Evolutionary conservation across 495 filamentous ascomycete genomes (phyloP).

Genomic region (Glonium stellatum): DNA sequence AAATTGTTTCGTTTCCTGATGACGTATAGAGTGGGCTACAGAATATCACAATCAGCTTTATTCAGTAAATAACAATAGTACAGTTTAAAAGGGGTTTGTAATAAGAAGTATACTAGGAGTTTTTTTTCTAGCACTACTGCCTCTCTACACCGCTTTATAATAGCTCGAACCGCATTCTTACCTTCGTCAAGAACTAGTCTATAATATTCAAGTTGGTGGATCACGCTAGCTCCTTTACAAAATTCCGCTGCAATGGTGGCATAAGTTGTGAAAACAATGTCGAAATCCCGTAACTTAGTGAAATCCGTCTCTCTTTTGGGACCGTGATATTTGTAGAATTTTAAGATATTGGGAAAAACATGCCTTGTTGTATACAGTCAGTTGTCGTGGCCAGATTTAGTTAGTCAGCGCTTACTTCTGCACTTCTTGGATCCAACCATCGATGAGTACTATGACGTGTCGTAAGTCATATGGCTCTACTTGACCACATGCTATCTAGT

Average conservation of each 20-base stretch:
- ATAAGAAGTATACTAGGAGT: too few relatives aligned
- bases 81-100: too few relatives aligned
- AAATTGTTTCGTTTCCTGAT: constrained; percentile 22
- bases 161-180: too few relatives aligned
- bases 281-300: constrained; percentile 24
- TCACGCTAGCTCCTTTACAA: constrained; percentile 10
- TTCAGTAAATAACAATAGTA: too few relatives aligned
- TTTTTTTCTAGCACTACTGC: too few relatives aligned
- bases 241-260: constrained; percentile 35
- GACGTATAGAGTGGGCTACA: constrained; percentile 18
- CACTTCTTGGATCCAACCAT: constrained; percentile 34
- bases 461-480: too few relatives aligned
- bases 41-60: too few relatives aligned
- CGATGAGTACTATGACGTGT: constrained; percentile 18
- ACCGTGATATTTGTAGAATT: constrained; percentile 36
- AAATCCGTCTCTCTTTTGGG: constrained; percentile 6
- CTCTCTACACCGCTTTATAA: too few relatives aligned
- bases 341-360: constrained; percentile 24
- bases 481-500: too few relatives aligned
- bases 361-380: constrained; percentile 24
- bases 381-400: not conserved
- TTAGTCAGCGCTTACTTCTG: constrained; percentile 27
- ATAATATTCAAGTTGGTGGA: constrained; percentile 36
- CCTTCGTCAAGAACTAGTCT: constrained; percentile 45
- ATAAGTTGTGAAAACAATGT: constrained; percentile 43